These are phyloP conservation scores for Boletus barrowsii DNA, from an alignment of 768 basidiomycete genomes.

Conservation along the genomic window DNA sequence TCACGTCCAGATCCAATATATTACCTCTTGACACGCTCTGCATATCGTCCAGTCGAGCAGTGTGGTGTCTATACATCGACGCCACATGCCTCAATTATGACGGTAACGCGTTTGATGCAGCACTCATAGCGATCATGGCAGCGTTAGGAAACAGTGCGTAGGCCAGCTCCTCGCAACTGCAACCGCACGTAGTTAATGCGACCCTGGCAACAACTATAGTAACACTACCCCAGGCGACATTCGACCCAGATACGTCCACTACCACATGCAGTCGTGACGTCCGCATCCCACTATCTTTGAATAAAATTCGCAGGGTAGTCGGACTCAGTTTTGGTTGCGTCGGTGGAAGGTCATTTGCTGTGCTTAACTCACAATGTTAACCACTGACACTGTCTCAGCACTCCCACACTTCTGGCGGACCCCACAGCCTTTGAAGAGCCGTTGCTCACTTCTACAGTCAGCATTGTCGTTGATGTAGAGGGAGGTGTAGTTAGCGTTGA, in stretches of 20 bases:
- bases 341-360: slow-evolving; percentile 17
- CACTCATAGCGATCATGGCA: slow-evolving; percentile 81
- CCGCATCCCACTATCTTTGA: slow-evolving; percentile 45
- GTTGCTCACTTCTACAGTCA: slow-evolving; percentile 68
- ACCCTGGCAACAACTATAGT: slow-evolving; percentile 40
- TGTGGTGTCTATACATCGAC: slow-evolving; percentile 94
- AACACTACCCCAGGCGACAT: slow-evolving; percentile 65
- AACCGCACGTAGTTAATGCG: background rate
- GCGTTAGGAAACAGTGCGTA: slow-evolving; percentile 81
- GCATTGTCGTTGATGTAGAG: slow-evolving; percentile 53
- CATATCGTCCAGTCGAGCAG: slow-evolving; percentile 78
- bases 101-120: slow-evolving; percentile 91
- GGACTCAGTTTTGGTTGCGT: slow-evolving; percentile 25
- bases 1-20: slow-evolving; percentile 52
- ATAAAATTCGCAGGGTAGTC: slow-evolving; percentile 16
- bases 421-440: slow-evolving; percentile 91
- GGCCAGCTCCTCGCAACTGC: slow-evolving; percentile 38
- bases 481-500: slow-evolving; percentile 24
- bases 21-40: slow-evolving; percentile 67
- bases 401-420: slow-evolving; percentile 66
- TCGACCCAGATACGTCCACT: slow-evolving; percentile 60
- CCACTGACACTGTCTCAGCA: slow-evolving; percentile 8
- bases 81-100: slow-evolving; percentile 96
- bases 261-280: slow-evolving; percentile 59
- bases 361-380: background rate